Base-by-base conservation (phyloP, 164 flowering plant species). In the Magnolia officinalis region DNA sequence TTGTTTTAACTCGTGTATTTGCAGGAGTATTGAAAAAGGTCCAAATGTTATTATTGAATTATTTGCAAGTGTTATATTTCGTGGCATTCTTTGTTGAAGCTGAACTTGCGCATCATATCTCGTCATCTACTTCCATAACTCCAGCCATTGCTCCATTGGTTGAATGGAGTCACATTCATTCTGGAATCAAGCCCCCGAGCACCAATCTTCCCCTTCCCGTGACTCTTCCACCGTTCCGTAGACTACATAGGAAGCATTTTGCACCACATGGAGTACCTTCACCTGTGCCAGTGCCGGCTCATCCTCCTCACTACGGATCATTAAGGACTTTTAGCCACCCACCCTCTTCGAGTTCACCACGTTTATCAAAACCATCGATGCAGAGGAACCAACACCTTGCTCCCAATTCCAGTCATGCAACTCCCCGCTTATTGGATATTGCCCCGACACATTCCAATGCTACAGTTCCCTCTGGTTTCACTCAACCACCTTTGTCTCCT, bases 401-500 rank as follows among this genome's bases (percentile, higher is more conserved):
- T 72, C 86, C 88, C 9, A 70, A 68, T 76, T 76, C 83, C 68
- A 85, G 79, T 37, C 81, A 72, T 72, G 51, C 72, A 67, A 81
- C 85, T 59, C 82, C 85, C 29, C 75, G 23, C 10, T 79, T 84
- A 71, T 74, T 78, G 63, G 84, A 80, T 31, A 31, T 76, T 59
- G 50, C 81, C 2, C 79, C 75, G 29, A 16, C 63, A 18, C 71
- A 67, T 66, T 77, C 79, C 52, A 74, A 75, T 76, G 75, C 76
- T 20, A 70, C 71, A 19, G 51, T 76, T 70, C 74, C 78, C n/a
- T 63, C 78, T 63, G 70, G 90, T 76, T 84, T 93, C 78, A 84
- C 89, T 77, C 89, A 88, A 85, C 93, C 98, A 31, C 96, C 98
- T 23, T 76, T 95, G 31, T 82, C 97, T 75, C 94, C 98, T 64